Conservation (phyloP, 768 basidiomycete species). For the Collybia nuda region DNA sequence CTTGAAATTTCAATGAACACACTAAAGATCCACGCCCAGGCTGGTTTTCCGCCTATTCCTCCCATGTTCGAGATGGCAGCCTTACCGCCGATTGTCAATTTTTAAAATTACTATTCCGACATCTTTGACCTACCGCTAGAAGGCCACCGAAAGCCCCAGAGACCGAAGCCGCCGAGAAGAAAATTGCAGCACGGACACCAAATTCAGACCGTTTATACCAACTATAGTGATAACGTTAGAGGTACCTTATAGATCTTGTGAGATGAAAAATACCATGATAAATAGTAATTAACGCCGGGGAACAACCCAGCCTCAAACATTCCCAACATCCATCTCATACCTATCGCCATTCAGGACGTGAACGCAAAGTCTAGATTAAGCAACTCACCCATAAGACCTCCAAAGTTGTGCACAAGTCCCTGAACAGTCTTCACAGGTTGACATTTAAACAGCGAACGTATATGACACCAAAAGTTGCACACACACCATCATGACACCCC, state of each 20-base stretch:
- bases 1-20: slow-evolving; percentile 8
- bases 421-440: slow-evolving; percentile 57
- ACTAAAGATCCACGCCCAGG: slow-evolving; percentile 75
- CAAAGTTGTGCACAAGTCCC: slow-evolving; percentile 67
- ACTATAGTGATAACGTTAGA: slow-evolving; percentile 17
- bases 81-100: slow-evolving; percentile 17
- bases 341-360: slow-evolving; percentile 26
- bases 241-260: not conserved
- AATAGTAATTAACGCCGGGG: slow-evolving; percentile 67
- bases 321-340: slow-evolving; percentile 71
- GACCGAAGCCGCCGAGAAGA: slow-evolving; percentile 78
- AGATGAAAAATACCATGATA: slow-evolving; percentile 56
- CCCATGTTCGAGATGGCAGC: slow-evolving; percentile 72
- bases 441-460: slow-evolving; percentile 10
- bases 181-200: slow-evolving; percentile 63
- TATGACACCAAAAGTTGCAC: not conserved
- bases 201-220: slow-evolving; percentile 75
- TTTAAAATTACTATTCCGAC: not conserved
- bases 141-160: slow-evolving; percentile 83
- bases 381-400: slow-evolving; percentile 61
- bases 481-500: slow-evolving; percentile 75
- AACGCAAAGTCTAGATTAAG: not conserved
- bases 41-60: slow-evolving; percentile 66
- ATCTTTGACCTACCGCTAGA: slow-evolving; percentile 50
- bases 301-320: slow-evolving; percentile 72